A percentile compares a stretch with the other conserved stretches of the same genome.
These are phyloP conservation scores for Magnolia officinalis DNA, from an alignment of 164 flowering plant genomes.

Conservation along the genomic window DNA sequence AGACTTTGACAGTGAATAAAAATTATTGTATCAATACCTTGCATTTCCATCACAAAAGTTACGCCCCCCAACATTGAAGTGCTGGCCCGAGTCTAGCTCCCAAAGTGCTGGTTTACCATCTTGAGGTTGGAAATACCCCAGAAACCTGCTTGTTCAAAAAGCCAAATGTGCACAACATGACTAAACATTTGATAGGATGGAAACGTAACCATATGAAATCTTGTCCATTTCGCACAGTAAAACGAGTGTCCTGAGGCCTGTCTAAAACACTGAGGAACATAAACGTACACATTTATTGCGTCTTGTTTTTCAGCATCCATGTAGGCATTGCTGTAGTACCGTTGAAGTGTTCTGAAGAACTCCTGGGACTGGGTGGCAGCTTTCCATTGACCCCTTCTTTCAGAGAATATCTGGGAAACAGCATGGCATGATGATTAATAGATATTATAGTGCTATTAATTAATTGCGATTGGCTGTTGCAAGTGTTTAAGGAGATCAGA, in stretches of 20 bases:
- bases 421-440: background rate
- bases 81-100: constrained; percentile 87
- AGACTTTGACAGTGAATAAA: background rate
- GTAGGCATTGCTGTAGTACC: constrained; percentile 83
- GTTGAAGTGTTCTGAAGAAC: constrained; percentile 76
- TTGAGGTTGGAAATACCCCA: constrained; percentile 89
- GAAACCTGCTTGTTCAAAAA: constrained; percentile 49
- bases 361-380: constrained; percentile 89
- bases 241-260: background rate
- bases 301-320: constrained; percentile 94
- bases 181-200: background rate
- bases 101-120: constrained; percentile 75
- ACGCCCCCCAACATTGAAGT: constrained; percentile 46
- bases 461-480: background rate
- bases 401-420: constrained; percentile 66
- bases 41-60: constrained; percentile 36
- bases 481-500: background rate
- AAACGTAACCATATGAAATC: background rate
- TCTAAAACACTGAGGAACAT: background rate
- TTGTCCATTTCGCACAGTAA: background rate
- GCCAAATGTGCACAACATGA: background rate
- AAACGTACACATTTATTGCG: constrained; percentile 87
- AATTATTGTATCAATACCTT: constrained; percentile 37
- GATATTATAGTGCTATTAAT: background rate
- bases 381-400: constrained; percentile 92